A percentile compares a stretch with the other conserved stretches of the same genome.
Evolutionary conservation across 495 filamentous ascomycete genomes (phyloP).

Genomic region (Acidomyces sp.): DNA sequence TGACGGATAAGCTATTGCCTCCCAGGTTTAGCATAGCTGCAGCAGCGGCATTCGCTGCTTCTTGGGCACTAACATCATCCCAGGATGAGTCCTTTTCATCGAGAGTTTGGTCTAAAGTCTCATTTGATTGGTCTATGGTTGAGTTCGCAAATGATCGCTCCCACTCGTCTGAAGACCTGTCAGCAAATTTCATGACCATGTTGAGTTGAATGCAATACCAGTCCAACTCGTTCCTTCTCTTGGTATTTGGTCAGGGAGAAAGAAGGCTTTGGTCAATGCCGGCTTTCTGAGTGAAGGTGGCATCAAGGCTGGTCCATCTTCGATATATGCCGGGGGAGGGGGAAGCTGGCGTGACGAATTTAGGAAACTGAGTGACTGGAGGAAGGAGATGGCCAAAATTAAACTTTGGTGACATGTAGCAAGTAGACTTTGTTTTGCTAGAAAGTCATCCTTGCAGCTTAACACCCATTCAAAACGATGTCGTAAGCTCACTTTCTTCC

Average conservation of each 20-base stretch:
- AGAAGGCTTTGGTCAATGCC: neutral
- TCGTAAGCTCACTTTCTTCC: conserved; percentile 1
- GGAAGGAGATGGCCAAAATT: neutral
- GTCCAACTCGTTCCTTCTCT: neutral
- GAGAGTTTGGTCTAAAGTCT: neutral
- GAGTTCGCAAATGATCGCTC: neutral
- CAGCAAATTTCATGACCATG: neutral
- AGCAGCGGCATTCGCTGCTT: neutral
- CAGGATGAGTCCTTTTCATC: neutral
- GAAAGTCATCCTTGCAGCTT: conserved; percentile 1
- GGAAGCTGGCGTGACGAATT: neutral
- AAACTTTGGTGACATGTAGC: conserved; percentile 8
- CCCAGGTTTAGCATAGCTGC: neutral
- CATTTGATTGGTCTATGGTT: neutral
- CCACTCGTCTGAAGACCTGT: neutral
- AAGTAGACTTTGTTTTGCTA: conserved; percentile 5
- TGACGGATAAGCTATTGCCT: neutral
- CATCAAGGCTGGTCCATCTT: neutral
- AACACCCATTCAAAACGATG: conserved; percentile 10
- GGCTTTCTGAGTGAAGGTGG: neutral
- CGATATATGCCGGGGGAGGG: neutral
- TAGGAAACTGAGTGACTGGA: neutral
- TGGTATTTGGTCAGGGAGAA: neutral
- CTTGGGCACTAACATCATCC: neutral
- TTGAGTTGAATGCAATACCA: neutral